Evolutionary conservation across 495 filamentous ascomycete genomes (phyloP).

Genomic region (Lophiotrema nucula): DNA sequence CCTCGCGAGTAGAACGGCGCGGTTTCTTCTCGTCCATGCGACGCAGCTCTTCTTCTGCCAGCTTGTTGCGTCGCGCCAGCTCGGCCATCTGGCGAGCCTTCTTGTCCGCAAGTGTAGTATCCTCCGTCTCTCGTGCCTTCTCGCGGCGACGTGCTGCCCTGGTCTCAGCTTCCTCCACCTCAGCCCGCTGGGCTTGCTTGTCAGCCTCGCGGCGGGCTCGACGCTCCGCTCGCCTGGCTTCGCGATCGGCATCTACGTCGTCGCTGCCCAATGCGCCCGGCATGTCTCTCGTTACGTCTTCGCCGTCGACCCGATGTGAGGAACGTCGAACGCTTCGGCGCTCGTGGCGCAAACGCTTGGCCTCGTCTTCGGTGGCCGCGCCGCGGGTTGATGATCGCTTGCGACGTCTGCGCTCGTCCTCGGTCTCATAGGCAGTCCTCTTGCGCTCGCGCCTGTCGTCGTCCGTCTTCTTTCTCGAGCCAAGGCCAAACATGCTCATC

Average conservation of each 20-base stretch:
- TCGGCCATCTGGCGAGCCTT: conserved; percentile 30
- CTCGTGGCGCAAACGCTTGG: conserved; percentile 31
- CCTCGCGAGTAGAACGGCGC: conserved; percentile 25
- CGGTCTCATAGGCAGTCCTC: conserved; percentile 31
- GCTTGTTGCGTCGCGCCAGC: conserved; percentile 28
- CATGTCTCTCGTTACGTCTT: conserved; percentile 6
- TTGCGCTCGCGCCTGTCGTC: conserved; percentile 25
- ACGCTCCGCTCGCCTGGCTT: conserved; percentile 32
- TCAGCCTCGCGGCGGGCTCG: conserved; percentile 27
- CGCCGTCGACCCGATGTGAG: conserved; percentile 12
- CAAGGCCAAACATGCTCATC: conserved; percentile 36
- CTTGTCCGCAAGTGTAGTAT: conserved; percentile 30
- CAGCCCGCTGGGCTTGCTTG: conserved; percentile 23
- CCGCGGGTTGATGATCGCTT: conserved; percentile 33
- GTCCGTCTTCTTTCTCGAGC: conserved; percentile 31
- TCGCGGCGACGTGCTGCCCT: conserved; percentile 28
- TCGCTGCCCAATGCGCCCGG: conserved; percentile 23
- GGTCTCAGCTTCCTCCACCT: conserved; percentile 25
- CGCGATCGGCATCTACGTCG: conserved; percentile 33
- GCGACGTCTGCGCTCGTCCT: conserved; percentile 33
- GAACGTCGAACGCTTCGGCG: conserved; percentile 26
- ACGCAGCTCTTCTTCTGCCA: conserved; percentile 31
- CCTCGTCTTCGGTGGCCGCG: conserved; percentile 31
- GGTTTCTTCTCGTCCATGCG: conserved; percentile 35
- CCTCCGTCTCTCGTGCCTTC: conserved; percentile 28